These are phyloP conservation scores for Arctium lappa DNA, from an alignment of 129 eudicot genomes.

Conservation along the genomic window DNA sequence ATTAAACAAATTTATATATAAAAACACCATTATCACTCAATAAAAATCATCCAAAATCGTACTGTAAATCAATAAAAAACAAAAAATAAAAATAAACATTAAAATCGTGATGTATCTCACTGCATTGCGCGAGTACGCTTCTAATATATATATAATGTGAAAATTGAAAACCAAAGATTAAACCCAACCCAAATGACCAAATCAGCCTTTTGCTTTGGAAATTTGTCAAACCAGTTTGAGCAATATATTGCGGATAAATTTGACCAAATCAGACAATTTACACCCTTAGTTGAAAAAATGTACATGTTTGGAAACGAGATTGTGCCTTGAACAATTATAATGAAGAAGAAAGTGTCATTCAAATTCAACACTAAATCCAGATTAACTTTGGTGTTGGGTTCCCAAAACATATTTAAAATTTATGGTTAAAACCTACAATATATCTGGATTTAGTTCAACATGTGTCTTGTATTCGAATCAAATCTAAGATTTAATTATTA, in stretches of 20 bases:
- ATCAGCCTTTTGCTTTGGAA: background rate
- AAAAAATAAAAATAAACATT: no score
- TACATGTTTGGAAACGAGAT: background rate
- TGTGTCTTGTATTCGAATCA: background rate
- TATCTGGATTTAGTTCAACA: background rate
- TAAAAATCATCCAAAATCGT: no score
- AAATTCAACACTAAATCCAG: background rate
- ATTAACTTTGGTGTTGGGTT: background rate
- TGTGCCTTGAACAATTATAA: background rate
- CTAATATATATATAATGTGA: no score
- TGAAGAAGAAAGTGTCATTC: background rate
- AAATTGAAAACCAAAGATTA: background rate
- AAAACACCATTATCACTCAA: no score
- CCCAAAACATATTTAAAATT: background rate
- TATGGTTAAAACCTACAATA: background rate
- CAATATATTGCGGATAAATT: background rate
- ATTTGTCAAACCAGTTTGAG: background rate
- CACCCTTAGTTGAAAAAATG: background rate
- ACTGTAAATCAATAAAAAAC: no score
- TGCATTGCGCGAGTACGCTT: no score
- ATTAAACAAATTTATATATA: no score
- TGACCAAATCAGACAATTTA: background rate
- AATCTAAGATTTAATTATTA: no score
- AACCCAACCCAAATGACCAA: background rate
- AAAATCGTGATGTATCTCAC: no score